Evolutionary conservation across 192 early-diverging fungal genomes (phyloP), one percentile per base, ranked within the genome.

Genomic region (Coemansia sp.): DNA sequence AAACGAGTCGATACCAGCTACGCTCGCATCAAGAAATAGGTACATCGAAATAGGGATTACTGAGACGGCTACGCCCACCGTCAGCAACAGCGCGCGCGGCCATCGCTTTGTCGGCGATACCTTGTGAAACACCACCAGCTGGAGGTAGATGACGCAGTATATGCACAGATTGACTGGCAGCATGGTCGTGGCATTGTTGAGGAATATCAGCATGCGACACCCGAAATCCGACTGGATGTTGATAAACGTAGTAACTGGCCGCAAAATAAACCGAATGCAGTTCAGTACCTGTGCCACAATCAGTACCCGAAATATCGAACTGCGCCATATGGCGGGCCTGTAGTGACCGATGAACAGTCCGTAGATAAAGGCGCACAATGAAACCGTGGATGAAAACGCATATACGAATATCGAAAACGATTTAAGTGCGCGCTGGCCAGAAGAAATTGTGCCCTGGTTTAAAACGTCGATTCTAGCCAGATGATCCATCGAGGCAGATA

Each of bases 101-200:
- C 64, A 74, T 47, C 68, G 64, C 37, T 71, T 69, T 0, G 35
- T 42, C 2, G 77, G 72, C 5, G 64, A 60, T 0, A 80, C 57
- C 51, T 70, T 70, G 65, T 80, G 77, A 51, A 80, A 64, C 8
- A 80, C 60, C 14, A 74, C 54, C 7, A 80, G 46, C 32, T 80
- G 77, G 24, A 80, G 45, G 19, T 80, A 80, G 6, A 80, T 45
- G 10, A 74, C 77, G 39, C 72, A 74, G 57, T 74, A 74, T 37
- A 68, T 56, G 27, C 63, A 64, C 9, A 63, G 41, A 35, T 76
- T 65, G 10, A 70, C 62, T 9, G 68, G 68, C 56, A 76, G 25
- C 11, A 51, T 27, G 11, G 74, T 49, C 2, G 57, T 22, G 8
- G 35, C 39, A n/a, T 65, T 69, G 51, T 74, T 68, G 1, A 74